A percentile compares a stretch with the other conserved stretches of the same genome.
Conservation (phyloP, 2,329 filamentous ascomycete genomes). For the Nemania sp. region DNA sequence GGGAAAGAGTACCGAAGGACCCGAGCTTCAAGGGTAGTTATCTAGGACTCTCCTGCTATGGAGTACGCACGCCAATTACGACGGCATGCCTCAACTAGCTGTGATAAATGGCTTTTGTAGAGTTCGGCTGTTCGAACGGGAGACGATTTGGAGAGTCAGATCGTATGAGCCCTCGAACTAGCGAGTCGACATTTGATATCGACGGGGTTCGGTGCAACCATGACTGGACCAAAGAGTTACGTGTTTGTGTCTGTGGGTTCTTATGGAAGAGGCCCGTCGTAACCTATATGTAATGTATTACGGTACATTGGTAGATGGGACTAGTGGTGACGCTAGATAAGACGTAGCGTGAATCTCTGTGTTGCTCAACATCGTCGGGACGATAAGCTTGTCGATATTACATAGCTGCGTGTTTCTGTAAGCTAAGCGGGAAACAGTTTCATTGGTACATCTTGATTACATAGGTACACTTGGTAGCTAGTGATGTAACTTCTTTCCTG, state of each 20-base stretch:
- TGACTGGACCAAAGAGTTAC: neutral
- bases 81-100: constrained; percentile 1
- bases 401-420: constrained; percentile 4
- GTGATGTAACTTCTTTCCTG: constrained; percentile 20
- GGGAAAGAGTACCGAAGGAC: constrained; percentile 31
- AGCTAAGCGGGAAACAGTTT: constrained; percentile 11
- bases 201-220: constrained; percentile 6
- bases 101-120: neutral
- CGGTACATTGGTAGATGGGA: constrained; percentile 2
- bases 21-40: constrained; percentile 4
- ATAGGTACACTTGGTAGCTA: neutral
- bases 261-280: constrained; percentile 1
- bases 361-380: neutral
- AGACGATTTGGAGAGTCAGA: neutral
- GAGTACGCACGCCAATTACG: constrained; percentile 1
- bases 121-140: neutral
- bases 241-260: neutral
- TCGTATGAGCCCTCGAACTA: neutral
- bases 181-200: neutral
- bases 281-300: constrained; percentile 13
- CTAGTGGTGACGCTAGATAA: constrained; percentile 15
- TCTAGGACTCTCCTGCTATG: constrained; percentile 18
- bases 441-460: constrained; percentile 23
- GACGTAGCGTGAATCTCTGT: constrained; percentile 1
- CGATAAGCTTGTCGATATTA: constrained; percentile 9